A percentile compares a stretch with the other conserved stretches of the same genome.
phyloP scores from a whole-genome alignment of 345 rosid genomes.

The Linum lewisii region DNA sequence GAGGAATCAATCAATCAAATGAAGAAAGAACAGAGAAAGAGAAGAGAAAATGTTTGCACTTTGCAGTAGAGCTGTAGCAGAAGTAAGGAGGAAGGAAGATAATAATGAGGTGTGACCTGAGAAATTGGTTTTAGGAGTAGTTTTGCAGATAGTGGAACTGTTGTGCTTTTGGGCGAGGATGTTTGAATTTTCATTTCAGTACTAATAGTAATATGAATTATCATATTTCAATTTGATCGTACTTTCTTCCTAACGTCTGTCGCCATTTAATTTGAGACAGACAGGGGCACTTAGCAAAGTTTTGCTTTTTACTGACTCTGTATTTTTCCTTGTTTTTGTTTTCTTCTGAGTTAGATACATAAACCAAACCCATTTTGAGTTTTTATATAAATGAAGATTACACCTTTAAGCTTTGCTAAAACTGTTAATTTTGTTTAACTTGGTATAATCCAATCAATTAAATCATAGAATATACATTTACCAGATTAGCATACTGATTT shows the following conservation, averaged over 20 bases:
- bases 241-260: background rate
- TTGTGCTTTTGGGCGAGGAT: background rate
- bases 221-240: too few species aligned
- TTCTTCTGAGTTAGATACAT: background rate
- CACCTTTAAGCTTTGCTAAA: too few species aligned
- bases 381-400: too few species aligned
- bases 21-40: background rate
- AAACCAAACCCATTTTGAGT: background rate
- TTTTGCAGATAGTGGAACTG: background rate
- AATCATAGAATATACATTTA: too few species aligned
- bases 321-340: background rate
- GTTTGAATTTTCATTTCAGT: background rate
- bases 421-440: too few species aligned
- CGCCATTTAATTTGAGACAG: background rate
- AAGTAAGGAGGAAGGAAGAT: background rate
- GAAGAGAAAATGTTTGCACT: background rate
- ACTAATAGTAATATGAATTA: too few species aligned
- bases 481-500: too few species aligned
- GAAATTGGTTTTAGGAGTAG: background rate
- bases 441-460: background rate
- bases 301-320: background rate
- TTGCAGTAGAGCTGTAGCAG: background rate
- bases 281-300: background rate
- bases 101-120: background rate
- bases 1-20: background rate